Conservation (phyloP, 441 rosid species). For the Corymbia calophylla region DNA sequence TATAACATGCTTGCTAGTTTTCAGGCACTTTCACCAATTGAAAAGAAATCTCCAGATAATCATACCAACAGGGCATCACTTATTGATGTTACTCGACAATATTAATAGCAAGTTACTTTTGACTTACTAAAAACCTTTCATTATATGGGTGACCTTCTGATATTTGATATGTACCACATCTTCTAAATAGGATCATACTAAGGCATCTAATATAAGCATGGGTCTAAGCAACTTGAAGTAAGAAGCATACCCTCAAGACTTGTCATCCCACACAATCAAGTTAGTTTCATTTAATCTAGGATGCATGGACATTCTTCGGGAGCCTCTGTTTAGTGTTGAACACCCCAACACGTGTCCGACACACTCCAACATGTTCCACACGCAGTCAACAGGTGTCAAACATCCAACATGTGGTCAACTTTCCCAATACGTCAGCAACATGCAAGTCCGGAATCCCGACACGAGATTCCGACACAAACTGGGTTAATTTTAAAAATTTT, state of each 20-base stretch:
- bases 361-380: too few relatives aligned
- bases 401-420: too few relatives aligned
- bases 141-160: background rate
- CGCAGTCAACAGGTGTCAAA: too few relatives aligned
- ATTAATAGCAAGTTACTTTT: background rate
- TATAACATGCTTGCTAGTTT: background rate
- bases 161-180: background rate
- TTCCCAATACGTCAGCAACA: too few relatives aligned
- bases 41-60: background rate
- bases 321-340: too few relatives aligned
- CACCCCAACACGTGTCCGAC: too few relatives aligned
- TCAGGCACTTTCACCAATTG: background rate
- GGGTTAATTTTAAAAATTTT: too few relatives aligned
- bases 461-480: too few relatives aligned
- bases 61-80: background rate
- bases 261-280: background rate
- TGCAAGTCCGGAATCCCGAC: too few relatives aligned
- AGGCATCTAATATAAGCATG: fast-evolving
- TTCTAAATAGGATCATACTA: background rate
- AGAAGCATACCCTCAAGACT: background rate
- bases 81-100: background rate
- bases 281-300: background rate
- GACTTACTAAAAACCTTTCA: background rate
- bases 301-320: too few relatives aligned
- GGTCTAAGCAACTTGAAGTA: background rate